Conservation (phyloP, 192 early-diverging fungal genomes). For the Entomortierella chlamydospora region DNA sequence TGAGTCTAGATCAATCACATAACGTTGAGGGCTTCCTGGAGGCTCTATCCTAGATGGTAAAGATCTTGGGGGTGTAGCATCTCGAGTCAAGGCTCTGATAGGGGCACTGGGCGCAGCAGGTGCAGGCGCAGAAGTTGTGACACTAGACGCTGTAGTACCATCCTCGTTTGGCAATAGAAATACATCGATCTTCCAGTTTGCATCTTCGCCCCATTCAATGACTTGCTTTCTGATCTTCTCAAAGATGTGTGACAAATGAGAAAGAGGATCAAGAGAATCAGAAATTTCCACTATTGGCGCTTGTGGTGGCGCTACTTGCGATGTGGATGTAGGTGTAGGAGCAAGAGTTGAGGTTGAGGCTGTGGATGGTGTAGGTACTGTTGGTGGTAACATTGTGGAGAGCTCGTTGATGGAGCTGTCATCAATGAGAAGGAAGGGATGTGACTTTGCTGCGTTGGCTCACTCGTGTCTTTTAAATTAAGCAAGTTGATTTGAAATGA, state of each 20-base stretch:
- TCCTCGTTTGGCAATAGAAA: conserved; percentile 51
- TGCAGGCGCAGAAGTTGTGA: neutral
- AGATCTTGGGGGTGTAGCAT: neutral
- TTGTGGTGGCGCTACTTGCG: neutral
- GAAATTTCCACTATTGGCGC: conserved; percentile 5
- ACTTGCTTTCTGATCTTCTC: conserved; percentile 53
- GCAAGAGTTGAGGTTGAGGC: neutral
- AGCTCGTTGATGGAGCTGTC: no score
- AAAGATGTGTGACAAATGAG: conserved; percentile 42
- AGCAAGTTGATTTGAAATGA: no score
- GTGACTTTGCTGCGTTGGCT: no score
- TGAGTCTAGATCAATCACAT: neutral
- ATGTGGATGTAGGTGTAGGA: neutral
- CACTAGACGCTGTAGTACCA: neutral
- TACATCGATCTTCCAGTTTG: conserved; percentile 55
- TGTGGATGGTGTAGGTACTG: neutral
- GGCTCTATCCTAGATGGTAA: neutral
- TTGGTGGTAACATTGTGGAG: neutral
- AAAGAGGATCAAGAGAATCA: conserved; percentile 42
- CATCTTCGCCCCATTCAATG: conserved; percentile 52
- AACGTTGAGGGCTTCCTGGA: neutral
- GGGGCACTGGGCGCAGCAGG: neutral
- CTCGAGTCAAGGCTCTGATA: neutral
- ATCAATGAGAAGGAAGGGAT: no score
- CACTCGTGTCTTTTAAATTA: no score